phyloP scores from a whole-genome alignment of 495 filamentous ascomycete species.

The Lasiosphaeriaceae sp. region DNA sequence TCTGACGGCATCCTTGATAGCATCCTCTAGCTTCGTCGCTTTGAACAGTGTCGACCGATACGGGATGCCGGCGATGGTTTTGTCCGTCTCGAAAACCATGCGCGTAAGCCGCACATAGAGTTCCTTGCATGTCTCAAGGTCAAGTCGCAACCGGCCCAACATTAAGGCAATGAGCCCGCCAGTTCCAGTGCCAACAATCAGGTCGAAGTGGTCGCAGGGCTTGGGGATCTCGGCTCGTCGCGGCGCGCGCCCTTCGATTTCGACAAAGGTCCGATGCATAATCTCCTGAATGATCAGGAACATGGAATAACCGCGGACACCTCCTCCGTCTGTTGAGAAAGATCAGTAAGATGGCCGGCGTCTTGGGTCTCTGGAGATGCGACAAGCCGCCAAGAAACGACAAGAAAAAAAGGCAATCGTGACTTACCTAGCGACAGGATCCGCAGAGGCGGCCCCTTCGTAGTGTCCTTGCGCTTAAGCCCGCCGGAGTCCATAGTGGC shows the following conservation, averaged over 20 bases:
- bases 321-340: constrained; percentile 73
- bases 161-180: constrained; percentile 95
- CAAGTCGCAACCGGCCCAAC: constrained; percentile 86
- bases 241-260: constrained; percentile 77
- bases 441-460: constrained; percentile 86
- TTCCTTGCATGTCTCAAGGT: constrained; percentile 93
- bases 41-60: constrained; percentile 94
- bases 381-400: not conserved
- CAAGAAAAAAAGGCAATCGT: not conserved
- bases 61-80: constrained; percentile 91
- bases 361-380: not conserved
- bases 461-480: constrained; percentile 77
- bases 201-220: constrained; percentile 96
- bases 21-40: constrained; percentile 90
- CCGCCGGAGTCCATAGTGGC: constrained; percentile 21
- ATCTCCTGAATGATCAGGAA: constrained; percentile 92
- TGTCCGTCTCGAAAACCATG: constrained; percentile 95
- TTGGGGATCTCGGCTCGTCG: constrained; percentile 86
- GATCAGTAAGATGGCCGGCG: not conserved
- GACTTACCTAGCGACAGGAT: constrained; percentile 83
- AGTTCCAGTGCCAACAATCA: constrained; percentile 92
- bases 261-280: constrained; percentile 90
- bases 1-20: constrained; percentile 82
- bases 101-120: constrained; percentile 92
- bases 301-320: constrained; percentile 96